Evolutionary conservation across 2,329 filamentous ascomycete species (phyloP).

Genomic region (Xylariaceae sp.): DNA sequence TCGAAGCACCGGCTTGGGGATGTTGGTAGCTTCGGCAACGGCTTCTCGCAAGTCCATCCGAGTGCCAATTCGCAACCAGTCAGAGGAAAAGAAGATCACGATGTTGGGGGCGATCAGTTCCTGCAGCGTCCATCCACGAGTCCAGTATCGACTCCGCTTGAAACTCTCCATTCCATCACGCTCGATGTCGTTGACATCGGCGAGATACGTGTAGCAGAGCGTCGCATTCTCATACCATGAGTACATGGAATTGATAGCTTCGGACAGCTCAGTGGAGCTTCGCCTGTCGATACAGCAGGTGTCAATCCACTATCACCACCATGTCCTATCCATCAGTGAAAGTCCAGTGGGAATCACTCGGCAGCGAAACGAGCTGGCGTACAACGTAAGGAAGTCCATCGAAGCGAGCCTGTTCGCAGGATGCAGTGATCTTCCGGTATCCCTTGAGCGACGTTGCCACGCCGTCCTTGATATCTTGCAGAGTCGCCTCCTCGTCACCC

Average conservation of each 20-base stretch:
- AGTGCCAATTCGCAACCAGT: conserved; percentile 3
- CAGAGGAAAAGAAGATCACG: conserved; percentile 11
- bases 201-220: conserved; percentile 4
- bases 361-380: too few relatives aligned
- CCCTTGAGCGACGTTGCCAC: background rate
- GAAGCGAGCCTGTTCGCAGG: background rate
- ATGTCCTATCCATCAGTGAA: too few relatives aligned
- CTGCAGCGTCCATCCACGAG: conserved; percentile 12
- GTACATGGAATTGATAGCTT: conserved; percentile 15
- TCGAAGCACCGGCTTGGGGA: conserved; percentile 1
- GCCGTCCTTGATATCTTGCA: background rate
- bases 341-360: too few relatives aligned
- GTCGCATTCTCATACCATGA: conserved; percentile 7
- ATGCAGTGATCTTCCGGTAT: background rate
- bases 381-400: background rate
- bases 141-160: conserved; percentile 5
- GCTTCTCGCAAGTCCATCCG: background rate
- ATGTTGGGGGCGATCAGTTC: conserved; percentile 12
- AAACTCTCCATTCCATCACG: background rate
- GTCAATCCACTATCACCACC: conserved; percentile 5
- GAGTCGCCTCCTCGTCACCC: background rate
- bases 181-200: conserved; percentile 4
- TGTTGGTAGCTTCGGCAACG: background rate
- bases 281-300: conserved; percentile 15
- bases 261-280: conserved; percentile 10